Evolutionary conservation across 345 rosid genomes (phyloP), one percentile per base, ranked within the genome.

Genomic region (Lenwebbia sp.): DNA sequence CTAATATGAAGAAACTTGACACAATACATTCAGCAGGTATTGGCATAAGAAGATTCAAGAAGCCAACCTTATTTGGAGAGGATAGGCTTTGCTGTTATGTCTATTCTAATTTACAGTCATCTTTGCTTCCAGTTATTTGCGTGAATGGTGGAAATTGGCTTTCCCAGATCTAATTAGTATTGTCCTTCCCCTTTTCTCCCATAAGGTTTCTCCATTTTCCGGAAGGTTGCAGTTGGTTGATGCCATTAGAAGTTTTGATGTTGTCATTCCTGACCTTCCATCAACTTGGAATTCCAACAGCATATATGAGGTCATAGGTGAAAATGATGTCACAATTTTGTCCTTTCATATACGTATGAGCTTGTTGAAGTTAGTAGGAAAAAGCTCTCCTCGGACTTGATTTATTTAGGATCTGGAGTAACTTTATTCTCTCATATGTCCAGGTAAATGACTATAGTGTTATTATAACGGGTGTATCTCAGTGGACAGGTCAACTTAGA

Each of bases 201-300:
- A 93, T 37, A 70, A 70, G 99, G 86, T 93, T 83, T 93, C 93
- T 86, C 88, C 92, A 70, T 87, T 91, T 85, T 92, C 95, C 81
- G 98, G 97, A 92, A 93, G 92, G 89, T 88, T 96, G 86, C 98
- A 95, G 90, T 86, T 97, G 84, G 92, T 91, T 91, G 99, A 97
- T 91, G 85, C 86, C 81, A 96, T 92, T 56, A 94, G 96, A 88
- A 89, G 94, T 88, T 90, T 96, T 81, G 93, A 96, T 92, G 94
- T 90, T 84, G 86, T 95, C 84, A 82, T 92, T 85, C 95, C 96
- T 33, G 95, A 94, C 88, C 90, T 97, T 88, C 91, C 92, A 88
- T 88, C 94, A 83, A 86, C 89, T 87, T 92, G 95, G 95, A 87
- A 86, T 70, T 76, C 85, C 82, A 82, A 85, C 85, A 85, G 88